A percentile compares a stretch with the other conserved stretches of the same genome.
Conservation (phyloP, 495 filamentous ascomycete genomes). For the Xylaria bambusicola region DNA sequence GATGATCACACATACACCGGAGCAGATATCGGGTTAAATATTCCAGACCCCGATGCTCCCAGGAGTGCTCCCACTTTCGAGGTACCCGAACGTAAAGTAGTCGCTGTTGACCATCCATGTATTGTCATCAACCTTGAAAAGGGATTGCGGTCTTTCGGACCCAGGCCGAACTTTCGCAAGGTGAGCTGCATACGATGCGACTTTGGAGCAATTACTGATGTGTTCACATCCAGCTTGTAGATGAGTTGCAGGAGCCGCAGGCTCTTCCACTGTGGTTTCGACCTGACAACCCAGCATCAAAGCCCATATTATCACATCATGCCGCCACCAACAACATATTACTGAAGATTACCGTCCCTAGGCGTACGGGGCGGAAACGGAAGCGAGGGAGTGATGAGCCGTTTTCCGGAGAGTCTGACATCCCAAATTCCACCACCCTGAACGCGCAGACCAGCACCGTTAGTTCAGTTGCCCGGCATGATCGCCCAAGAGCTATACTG, state of each 20-base stretch:
- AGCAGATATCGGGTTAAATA: background rate
- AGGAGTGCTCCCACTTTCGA: slow-evolving; percentile 41
- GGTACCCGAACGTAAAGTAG: slow-evolving; percentile 64
- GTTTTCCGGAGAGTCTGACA: slow-evolving; percentile 46
- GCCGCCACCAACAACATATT: slow-evolving; percentile 75
- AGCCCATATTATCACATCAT: slow-evolving; percentile 71
- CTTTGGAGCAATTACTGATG: background rate
- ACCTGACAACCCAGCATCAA: slow-evolving; percentile 73
- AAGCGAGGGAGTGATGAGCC: slow-evolving; percentile 71
- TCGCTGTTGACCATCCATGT: slow-evolving; percentile 86
- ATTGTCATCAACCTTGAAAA: slow-evolving; percentile 81
- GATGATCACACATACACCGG: background rate
- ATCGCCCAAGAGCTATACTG: slow-evolving; percentile 52
- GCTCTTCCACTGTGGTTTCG: slow-evolving; percentile 68
- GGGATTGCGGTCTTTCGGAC: slow-evolving; percentile 77
- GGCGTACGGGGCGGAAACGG: slow-evolving; percentile 79
- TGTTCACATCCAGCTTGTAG: slow-evolving; percentile 22
- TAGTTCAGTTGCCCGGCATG: slow-evolving; percentile 41
- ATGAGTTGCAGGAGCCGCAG: slow-evolving; percentile 30
- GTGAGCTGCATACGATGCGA: slow-evolving; percentile 46
- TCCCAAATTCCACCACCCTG: slow-evolving; percentile 21
- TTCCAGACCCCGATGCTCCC: background rate
- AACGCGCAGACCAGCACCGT: slow-evolving; percentile 25
- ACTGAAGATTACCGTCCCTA: slow-evolving; percentile 84
- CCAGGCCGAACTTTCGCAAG: slow-evolving; percentile 61